Conservation (phyloP, 345 rosid genomes). For the Garcia nutans region DNA sequence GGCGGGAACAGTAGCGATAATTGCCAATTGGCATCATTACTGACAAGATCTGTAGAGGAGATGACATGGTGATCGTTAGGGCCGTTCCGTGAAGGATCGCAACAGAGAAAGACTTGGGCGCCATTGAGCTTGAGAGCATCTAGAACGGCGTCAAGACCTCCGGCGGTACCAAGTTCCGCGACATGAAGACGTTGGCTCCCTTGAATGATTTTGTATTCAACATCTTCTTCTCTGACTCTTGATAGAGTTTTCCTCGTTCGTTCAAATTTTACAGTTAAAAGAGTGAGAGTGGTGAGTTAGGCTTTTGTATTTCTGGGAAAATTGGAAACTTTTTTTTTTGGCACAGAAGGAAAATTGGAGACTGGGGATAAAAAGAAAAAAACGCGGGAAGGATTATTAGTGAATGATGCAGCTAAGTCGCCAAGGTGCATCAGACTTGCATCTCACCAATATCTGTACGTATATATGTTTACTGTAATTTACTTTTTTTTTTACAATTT, state of each 20-base stretch:
- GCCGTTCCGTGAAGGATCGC: conserved; percentile 84
- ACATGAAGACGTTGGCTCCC: conserved; percentile 76
- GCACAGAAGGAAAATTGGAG: background rate
- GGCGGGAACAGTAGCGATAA: conserved; percentile 1
- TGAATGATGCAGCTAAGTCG: too few relatives aligned
- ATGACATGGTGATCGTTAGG: conserved; percentile 77
- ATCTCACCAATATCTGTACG: too few relatives aligned
- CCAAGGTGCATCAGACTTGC: too few relatives aligned
- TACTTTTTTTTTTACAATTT: too few relatives aligned
- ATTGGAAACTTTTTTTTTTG: background rate
- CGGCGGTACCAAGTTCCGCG: conserved; percentile 81
- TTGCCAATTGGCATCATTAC: background rate
- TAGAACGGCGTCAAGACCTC: conserved; percentile 79
- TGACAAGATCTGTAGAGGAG: conserved; percentile 70
- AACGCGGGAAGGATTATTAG: background rate
- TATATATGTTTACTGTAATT: too few relatives aligned
- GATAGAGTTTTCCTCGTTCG: background rate
- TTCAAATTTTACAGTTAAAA: background rate
- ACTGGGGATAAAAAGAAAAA: too few relatives aligned
- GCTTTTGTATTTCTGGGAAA: background rate
- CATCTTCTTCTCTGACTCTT: conserved; percentile 27
- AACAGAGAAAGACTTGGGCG: conserved; percentile 81
- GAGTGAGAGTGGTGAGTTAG: background rate
- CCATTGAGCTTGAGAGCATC: conserved; percentile 83
- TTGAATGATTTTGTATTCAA: conserved; percentile 62